These are phyloP conservation scores for Bipolaris cookei DNA, from an alignment of 2,329 filamentous ascomycete species.

Conservation along the genomic window DNA sequence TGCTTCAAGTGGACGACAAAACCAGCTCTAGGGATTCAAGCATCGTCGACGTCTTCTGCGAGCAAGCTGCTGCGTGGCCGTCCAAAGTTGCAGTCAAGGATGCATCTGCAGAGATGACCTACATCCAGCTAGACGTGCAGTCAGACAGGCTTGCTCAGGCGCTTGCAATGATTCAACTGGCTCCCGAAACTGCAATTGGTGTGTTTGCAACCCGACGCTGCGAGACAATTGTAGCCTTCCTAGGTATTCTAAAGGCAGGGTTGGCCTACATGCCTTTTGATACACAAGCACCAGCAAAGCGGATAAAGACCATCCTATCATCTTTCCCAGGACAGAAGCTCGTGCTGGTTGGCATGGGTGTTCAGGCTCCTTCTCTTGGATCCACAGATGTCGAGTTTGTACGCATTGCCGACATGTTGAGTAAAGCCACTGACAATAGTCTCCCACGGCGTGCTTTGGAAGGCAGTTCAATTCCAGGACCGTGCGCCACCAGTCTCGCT, in stretches of 20 bases:
- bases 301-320: constrained; percentile 38
- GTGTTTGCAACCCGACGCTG: constrained; percentile 24
- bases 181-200: constrained; percentile 19
- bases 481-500: too few species aligned
- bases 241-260: constrained; percentile 52
- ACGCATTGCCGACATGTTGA: constrained; percentile 2
- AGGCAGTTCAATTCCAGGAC: too few species aligned
- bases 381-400: too few species aligned
- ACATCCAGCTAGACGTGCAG: constrained; percentile 12
- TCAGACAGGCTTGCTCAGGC: too few species aligned
- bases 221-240: constrained; percentile 42
- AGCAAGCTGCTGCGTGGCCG: constrained; percentile 5
- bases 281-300: constrained; percentile 43
- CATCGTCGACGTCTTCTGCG: constrained; percentile 13
- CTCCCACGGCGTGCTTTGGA: too few species aligned
- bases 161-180: too few species aligned
- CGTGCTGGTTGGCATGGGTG: too few species aligned
- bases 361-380: too few species aligned
- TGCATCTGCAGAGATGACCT: constrained; percentile 13
- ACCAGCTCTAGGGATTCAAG: constrained; percentile 3
- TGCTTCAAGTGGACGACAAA: constrained; percentile 6
- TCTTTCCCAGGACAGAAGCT: too few species aligned
- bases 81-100: constrained; percentile 14
- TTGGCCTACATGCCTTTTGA: constrained; percentile 48
- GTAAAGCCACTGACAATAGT: too few species aligned